A percentile compares a stretch with the other conserved stretches of the same genome.
phyloP scores from a whole-genome alignment of 306 rosid genomes.

The Heteromeles arbutifolia region DNA sequence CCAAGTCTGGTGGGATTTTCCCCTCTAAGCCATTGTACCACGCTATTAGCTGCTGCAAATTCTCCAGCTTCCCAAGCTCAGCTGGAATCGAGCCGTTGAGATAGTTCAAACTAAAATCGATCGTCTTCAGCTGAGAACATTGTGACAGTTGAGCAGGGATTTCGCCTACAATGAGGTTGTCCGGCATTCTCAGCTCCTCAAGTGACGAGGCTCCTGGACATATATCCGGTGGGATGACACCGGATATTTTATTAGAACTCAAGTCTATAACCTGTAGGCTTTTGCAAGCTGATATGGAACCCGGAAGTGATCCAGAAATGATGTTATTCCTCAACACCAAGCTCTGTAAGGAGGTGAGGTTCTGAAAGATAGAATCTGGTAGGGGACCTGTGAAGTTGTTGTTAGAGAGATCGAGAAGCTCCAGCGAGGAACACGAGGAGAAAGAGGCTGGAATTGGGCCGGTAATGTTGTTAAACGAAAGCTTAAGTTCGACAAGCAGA shows the following conservation, averaged over 20 bases:
- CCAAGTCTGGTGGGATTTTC: constrained; percentile 75
- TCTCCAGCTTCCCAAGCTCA: constrained; percentile 78
- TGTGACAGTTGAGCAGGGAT: constrained; percentile 67
- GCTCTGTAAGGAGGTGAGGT: constrained; percentile 57
- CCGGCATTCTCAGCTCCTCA: constrained; percentile 82
- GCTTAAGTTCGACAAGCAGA: constrained; percentile 65
- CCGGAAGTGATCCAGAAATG: constrained; percentile 66
- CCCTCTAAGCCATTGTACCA: constrained; percentile 94
- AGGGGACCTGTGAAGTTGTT: constrained; percentile 78
- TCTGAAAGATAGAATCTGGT: constrained; percentile 54
- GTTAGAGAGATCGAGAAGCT: constrained; percentile 70
- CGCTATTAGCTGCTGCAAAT: constrained; percentile 81
- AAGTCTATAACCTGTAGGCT: constrained; percentile 64
- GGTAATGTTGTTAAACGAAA: constrained; percentile 64
- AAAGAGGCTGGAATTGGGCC: constrained; percentile 67
- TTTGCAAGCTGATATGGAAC: constrained; percentile 74
- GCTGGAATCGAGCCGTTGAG: constrained; percentile 82
- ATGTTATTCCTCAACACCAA: constrained; percentile 67
- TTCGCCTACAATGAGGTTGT: constrained; percentile 63
- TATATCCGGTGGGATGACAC: constrained; percentile 55
- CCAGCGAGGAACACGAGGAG: constrained; percentile 63
- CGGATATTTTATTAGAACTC: constrained; percentile 79
- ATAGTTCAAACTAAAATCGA: constrained; percentile 83
- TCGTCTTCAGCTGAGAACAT: constrained; percentile 71
- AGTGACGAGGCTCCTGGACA: constrained; percentile 88